Percentiles rank a stretch among this genome's conserved stretches.
phyloP scores from a whole-genome alignment of 2,329 filamentous ascomycete genomes.

The Sarocladium kiliense region DNA sequence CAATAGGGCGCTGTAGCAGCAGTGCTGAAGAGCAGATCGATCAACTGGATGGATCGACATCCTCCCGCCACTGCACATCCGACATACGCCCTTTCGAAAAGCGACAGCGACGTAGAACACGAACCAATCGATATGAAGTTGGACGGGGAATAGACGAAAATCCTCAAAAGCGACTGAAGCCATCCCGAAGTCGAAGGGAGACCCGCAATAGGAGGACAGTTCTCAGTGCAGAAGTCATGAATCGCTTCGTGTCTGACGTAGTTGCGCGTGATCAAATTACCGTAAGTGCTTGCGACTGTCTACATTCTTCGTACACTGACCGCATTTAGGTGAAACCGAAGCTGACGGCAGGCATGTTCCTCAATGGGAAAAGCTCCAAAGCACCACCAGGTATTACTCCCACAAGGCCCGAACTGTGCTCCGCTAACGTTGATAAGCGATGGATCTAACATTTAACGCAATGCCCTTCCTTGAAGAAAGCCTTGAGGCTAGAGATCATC shows the following conservation, averaged over 20 bases:
- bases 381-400: conserved; percentile 9
- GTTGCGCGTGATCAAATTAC: conserved; percentile 35
- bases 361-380: conserved; percentile 21
- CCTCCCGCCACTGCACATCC: not conserved
- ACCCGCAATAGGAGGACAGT: not conserved
- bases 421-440: conserved; percentile 15
- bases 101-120: conserved; percentile 50
- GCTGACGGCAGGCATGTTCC: conserved; percentile 26
- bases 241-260: conserved; percentile 50
- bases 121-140: conserved; percentile 48
- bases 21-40: too few species aligned
- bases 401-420: too few species aligned
- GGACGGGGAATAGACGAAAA: conserved; percentile 18
- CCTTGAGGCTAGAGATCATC: conserved; percentile 14
- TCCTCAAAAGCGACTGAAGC: not conserved
- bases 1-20: too few species aligned
- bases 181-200: not conserved
- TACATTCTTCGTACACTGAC: not conserved
- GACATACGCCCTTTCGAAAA: conserved; percentile 36
- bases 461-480: conserved; percentile 32
- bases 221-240: conserved; percentile 38
- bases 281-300: conserved; percentile 18
- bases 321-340: conserved; percentile 25
- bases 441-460: conserved; percentile 48
- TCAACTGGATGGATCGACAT: too few species aligned